Base-by-base conservation (phyloP, 2,329 filamentous ascomycete species). In the Thielaviopsis euricoi region DNA sequence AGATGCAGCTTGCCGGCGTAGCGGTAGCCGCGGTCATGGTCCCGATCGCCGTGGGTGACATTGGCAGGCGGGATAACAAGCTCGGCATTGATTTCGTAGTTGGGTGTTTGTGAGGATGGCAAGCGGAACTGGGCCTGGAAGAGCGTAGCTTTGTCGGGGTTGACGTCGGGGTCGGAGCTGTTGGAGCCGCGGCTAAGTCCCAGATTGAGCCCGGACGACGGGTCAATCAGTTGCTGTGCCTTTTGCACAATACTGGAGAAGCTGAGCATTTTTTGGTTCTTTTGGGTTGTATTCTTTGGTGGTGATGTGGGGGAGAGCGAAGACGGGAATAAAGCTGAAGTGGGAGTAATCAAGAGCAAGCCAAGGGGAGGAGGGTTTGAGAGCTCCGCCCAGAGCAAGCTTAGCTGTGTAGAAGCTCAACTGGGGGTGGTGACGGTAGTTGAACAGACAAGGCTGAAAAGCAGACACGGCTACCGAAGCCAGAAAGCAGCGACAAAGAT, bases 91-190 rank as follows among this genome's bases (percentile, higher is more conserved):
- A 98, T 96, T 75, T 98, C 93, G 73, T 94, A 89, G 59, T 97
- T 79, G 58, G 93, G 93, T 62, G 87, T 90, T 72, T 98, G 91
- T 46, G 88, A 86, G 67, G 89, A 83, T 52, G 93, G 93, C 37
- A 98, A 85, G 64, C 93, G 88, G 75, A 98, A 98, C 72, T 98
- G 93, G 70, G 86, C 85, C 73, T 93, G 89, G 74, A 97, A 98
- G 60, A 97, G 81, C 55, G 86, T 85, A 58, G 89, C 83, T 74
- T 96, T 97, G 67, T 90, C 91, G 54, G 90, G 89, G 68, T 88
- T 86, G 62, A 80, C 81, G 71, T 93, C 87, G 60, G 85, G 81
- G 66, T 83, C 80, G 64, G 84, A 82, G 60, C 87, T 78, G 64
- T 83, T 81, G 62, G 87, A 75, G 52, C 37, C 37, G 37, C 56